Base-by-base conservation (phyloP, 352 stramenopile species). In the Phytopythium helicoides region DNA sequence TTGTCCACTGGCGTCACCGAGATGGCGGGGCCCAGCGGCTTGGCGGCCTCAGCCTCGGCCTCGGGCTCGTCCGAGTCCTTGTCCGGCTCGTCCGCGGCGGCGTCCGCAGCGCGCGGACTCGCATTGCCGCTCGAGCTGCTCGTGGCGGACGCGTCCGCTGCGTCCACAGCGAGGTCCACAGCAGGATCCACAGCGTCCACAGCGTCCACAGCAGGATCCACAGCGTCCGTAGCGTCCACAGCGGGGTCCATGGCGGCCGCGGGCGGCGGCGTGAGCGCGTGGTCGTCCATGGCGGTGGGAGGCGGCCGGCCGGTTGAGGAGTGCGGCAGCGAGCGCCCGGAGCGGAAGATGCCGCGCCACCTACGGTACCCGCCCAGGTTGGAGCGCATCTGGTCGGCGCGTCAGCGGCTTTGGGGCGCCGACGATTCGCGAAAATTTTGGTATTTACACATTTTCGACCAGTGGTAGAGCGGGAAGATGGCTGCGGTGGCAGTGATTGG, bases 181-280 rank as follows among this genome's bases (percentile, higher is more conserved):
- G 51, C 22, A 10, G 45, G n/a, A n/a, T n/a, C n/a, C n/a, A n/a
- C n/a, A n/a, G n/a, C n/a, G n/a, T n/a, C n/a, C n/a, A n/a, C n/a
- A n/a, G n/a, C n/a, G n/a, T n/a, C n/a, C n/a, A n/a, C n/a, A n/a
- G n/a, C n/a, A n/a, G n/a, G n/a, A n/a, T n/a, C n/a, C n/a, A n/a
- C n/a, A n/a, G n/a, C 54, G 33, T 28, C 50, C 52, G 69, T 54
- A 15, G 48, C 39, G 9, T 33, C 28, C 28, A 33, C 9, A 5
- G 9, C 5, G 28, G 28, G 5, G 28, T 33, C 28, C 28, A 19
- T 41, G 19, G 51, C 22, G 14, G 45, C 53, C 6, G 65, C 52
- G 15, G 47, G 47, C 19, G 49, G 36, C 47, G 82, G 58, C 56
- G n/a, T n/a, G n/a, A 86, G 59, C 38, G 75, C 66, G 52, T 83